Percentiles rank a stretch among this genome's conserved stretches.
Evolutionary conservation across 352 stramenopile species (phyloP).

Genomic region (Phytophthora europaea): DNA sequence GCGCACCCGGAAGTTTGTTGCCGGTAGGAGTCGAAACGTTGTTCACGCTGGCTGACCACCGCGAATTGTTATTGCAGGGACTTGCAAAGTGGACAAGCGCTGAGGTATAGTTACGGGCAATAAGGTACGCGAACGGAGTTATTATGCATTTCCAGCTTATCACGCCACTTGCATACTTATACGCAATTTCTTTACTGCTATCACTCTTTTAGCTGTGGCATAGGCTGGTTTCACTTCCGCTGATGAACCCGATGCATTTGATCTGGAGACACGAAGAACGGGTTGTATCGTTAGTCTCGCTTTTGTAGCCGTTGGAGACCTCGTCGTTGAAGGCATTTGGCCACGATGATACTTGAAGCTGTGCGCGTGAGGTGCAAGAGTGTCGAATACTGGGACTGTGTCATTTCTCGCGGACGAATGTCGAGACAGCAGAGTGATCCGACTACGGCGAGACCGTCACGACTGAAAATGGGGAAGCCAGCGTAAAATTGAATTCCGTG

Average conservation of each 20-base stretch:
- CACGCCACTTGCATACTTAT: constrained; percentile 4
- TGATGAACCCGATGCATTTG: not conserved
- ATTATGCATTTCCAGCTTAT: constrained; percentile 9
- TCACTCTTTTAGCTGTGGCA: not conserved
- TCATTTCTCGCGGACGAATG: constrained; percentile 27
- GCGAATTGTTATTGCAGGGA: not conserved
- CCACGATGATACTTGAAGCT: constrained; percentile 18
- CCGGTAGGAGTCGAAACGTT: not conserved
- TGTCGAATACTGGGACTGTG: constrained; percentile 46
- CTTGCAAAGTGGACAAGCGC: not conserved
- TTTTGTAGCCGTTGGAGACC: constrained; percentile 13
- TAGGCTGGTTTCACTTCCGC: constrained; percentile 5
- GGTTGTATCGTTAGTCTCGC: not conserved
- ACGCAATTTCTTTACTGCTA: not conserved
- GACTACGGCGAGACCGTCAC: constrained; percentile 27
- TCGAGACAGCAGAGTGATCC: constrained; percentile 44
- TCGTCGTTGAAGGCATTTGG: constrained; percentile 10
- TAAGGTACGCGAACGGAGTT: not conserved
- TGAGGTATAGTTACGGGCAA: not conserved
- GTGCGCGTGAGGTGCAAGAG: constrained; percentile 36
- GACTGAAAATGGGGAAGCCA: constrained; percentile 53
- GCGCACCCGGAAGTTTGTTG: not conserved
- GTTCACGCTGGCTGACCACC: not conserved
- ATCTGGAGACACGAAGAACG: not conserved
- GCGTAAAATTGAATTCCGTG: constrained; percentile 60